Conservation (phyloP, 805 yeast genomes). For the Hanseniaspora clermontiae region DNA sequence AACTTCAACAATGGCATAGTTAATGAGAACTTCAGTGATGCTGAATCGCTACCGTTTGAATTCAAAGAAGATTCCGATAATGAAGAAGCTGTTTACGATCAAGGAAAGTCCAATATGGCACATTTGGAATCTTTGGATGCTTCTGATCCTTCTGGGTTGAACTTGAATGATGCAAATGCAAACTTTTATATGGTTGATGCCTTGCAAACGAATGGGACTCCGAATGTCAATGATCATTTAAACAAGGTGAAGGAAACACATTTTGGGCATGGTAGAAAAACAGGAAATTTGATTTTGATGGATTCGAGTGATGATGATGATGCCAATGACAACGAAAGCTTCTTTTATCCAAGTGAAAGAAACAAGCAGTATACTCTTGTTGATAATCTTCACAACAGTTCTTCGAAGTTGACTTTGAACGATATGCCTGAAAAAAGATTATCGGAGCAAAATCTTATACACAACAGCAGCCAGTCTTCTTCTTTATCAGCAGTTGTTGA, state of each 20-base stretch:
- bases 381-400: not conserved
- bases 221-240: not conserved
- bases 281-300: not conserved
- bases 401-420: not conserved
- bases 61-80: slow-evolving; percentile 23
- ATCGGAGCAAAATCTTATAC: not conserved
- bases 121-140: not conserved
- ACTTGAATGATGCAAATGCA: not conserved
- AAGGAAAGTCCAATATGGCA: not conserved
- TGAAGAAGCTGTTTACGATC: slow-evolving; percentile 1
- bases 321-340: not conserved
- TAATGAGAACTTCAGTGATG: slow-evolving; percentile 2
- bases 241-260: not conserved
- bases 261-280: not conserved
- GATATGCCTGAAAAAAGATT: not conserved
- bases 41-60: slow-evolving; percentile 25
- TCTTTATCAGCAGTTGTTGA: slow-evolving; percentile 8
- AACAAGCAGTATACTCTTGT: not conserved
- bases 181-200: slow-evolving; percentile 9
- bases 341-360: not conserved
- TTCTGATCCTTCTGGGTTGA: not conserved
- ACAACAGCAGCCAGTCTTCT: not conserved
- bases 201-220: not conserved
- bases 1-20: not conserved
- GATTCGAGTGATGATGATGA: slow-evolving; percentile 11